Evolutionary conservation across 2,329 filamentous ascomycete genomes (phyloP).

Genomic region (Trichoderma harzianum): DNA sequence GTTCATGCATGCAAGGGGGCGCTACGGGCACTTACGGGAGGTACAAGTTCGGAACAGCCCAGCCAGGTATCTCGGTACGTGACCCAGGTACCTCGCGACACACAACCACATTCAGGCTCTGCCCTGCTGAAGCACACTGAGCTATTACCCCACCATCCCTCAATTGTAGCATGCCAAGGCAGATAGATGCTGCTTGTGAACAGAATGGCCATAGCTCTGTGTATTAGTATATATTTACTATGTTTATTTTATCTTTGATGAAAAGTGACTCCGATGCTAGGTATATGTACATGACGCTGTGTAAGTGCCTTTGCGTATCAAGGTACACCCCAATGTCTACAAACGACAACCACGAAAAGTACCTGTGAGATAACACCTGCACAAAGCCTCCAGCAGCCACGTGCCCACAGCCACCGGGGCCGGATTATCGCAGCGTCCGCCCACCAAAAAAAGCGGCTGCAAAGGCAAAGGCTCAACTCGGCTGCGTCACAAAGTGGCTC

Average conservation of each 20-base stretch:
- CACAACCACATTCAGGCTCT: not conserved
- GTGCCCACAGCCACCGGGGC: conserved; percentile 12
- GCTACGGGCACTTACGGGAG: conserved; percentile 15
- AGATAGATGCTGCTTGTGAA: not conserved
- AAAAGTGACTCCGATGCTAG: not conserved
- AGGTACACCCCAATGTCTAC: not conserved
- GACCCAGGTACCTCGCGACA: not conserved
- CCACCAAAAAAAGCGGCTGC: not conserved
- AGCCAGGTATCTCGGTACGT: not conserved
- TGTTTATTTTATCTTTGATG: not conserved
- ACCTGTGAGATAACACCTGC: not conserved
- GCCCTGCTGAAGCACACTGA: too few relatives aligned
- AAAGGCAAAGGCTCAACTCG: not conserved
- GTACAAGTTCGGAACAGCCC: not conserved
- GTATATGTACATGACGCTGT: not conserved
- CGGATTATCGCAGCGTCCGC: conserved; percentile 14
- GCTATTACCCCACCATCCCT: not conserved
- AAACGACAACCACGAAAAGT: not conserved
- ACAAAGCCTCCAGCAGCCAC: not conserved
- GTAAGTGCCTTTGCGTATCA: not conserved
- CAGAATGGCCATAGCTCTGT: not conserved
- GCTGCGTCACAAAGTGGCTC: conserved; percentile 17
- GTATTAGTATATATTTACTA: not conserved
- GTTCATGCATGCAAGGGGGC: conserved; percentile 3
- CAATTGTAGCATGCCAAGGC: not conserved